Evolutionary conservation across 2,329 filamentous ascomycete species (phyloP), one percentile per base, ranked within the genome.

Genomic region (Diaporthe batatas): DNA sequence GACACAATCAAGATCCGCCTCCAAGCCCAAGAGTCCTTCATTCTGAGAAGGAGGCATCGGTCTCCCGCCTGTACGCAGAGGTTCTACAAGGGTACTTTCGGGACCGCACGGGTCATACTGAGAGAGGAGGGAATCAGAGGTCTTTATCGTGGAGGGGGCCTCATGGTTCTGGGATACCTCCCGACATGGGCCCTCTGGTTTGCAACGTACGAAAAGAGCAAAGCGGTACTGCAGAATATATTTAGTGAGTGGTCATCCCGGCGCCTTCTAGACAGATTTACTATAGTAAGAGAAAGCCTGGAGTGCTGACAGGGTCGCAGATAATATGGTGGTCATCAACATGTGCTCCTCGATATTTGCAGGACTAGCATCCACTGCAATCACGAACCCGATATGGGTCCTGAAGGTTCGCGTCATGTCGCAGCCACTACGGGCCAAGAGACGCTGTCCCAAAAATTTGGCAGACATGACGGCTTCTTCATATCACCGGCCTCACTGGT

Each of bases 1-100:
- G 96, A 99, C 86, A 96, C 99, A 74, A 98, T 99, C 83, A 99
- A 99, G 86, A 99, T 96, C 58, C 98, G 98, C 83, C 85, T 99
- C 74, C 96, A 99, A 82, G 96, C 95, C 21, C 96, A 98, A 81
- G 96, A 96, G 75, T 94, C 58, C 4, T 96, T 97, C 82, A 77
- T 82, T 77, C 88, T 84, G 76, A 87, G 84, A 77, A 84, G 85
- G 75, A 86, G 82, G 74, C 81, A 81, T 67, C 85, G 85, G 80
- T 85, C 84, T 42, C 36, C 36, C 11, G 36, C 36, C 36, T 85
- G 84, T 34, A 86, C 87, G 72, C 83, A 84, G 29, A 86, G 85
- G 86, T 85, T 96, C 64, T 99, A 99, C 81, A 91, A 92, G 75
- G 96, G 96, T 7, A 88, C 99, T 78, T 79, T 97, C 12, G 96